These are phyloP conservation scores for Aegilops umbellulata DNA, from an alignment of 176 grass and related monocot species.

Conservation along the genomic window DNA sequence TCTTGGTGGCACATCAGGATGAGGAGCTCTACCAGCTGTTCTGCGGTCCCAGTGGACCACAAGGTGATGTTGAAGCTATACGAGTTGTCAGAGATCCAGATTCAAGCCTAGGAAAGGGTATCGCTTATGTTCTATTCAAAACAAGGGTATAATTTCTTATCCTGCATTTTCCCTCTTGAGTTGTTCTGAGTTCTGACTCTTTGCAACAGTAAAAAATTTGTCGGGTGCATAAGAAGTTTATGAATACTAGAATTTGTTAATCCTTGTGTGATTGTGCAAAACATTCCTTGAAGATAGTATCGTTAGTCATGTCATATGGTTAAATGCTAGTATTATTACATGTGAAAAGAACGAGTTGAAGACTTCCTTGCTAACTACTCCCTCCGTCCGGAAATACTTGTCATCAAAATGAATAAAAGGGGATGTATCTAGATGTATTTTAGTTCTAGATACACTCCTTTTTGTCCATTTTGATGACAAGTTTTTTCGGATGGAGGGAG, in stretches of 20 bases:
- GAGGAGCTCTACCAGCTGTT: conserved; percentile 92
- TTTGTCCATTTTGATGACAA: too few species aligned
- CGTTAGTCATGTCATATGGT: not conserved
- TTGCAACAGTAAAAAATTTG: not conserved
- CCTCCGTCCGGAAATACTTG: too few species aligned
- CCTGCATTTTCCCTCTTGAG: not conserved
- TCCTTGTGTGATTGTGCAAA: not conserved
- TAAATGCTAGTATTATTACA: not conserved
- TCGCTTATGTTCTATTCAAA: conserved; percentile 94
- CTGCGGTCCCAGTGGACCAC: conserved; percentile 55
- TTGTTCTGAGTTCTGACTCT: not conserved
- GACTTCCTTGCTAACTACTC: not conserved
- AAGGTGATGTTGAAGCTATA: conserved; percentile 75
- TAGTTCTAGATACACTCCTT: too few species aligned
- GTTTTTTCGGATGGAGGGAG: too few species aligned
- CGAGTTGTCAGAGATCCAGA: conserved; percentile 81
- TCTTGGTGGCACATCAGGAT: conserved; percentile 57
- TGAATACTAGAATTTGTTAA: not conserved
- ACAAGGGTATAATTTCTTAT: conserved; percentile 69
- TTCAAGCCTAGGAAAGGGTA: conserved; percentile 85
- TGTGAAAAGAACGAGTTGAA: not conserved
- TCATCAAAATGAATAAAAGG: too few species aligned
- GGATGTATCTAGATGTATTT: too few species aligned
- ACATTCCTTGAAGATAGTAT: not conserved
- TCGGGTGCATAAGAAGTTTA: not conserved